Evolutionary conservation across 2,329 filamentous ascomycete species (phyloP).

Genomic region (Aspergillus texensis): DNA sequence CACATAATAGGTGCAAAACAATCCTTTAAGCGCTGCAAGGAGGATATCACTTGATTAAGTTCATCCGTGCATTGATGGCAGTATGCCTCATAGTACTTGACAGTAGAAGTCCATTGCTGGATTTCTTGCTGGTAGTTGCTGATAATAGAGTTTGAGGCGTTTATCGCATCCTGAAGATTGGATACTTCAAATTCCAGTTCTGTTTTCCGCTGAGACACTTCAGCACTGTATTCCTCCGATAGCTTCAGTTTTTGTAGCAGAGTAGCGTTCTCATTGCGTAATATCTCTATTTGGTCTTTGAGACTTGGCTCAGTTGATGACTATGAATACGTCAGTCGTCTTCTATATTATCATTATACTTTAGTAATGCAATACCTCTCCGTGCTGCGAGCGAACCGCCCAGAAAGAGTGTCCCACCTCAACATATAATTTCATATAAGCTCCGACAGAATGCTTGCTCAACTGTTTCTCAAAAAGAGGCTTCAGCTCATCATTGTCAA

Average conservation of each 20-base stretch:
- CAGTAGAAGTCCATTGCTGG: not conserved
- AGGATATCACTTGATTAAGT: not conserved
- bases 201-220: not conserved
- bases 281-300: not conserved
- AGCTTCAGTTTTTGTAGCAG: not conserved
- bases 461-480: too few species aligned
- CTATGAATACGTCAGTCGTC: too few species aligned
- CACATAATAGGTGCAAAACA: not conserved
- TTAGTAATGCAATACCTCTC: too few species aligned
- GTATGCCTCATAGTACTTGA: not conserved
- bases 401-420: too few species aligned
- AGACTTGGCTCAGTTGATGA: not conserved
- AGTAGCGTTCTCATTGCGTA: not conserved
- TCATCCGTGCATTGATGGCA: not conserved
- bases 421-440: too few species aligned
- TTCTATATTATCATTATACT: too few species aligned
- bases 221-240: not conserved
- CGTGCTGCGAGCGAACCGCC: too few species aligned
- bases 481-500: too few species aligned
- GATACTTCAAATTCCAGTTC: not conserved
- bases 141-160: conserved; percentile 3
- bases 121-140: not conserved
- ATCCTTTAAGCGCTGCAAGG: not conserved
- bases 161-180: conserved; percentile 7
- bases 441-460: too few species aligned